Conservation (phyloP, 352 stramenopile genomes). For the Phytophthora citricola region DNA sequence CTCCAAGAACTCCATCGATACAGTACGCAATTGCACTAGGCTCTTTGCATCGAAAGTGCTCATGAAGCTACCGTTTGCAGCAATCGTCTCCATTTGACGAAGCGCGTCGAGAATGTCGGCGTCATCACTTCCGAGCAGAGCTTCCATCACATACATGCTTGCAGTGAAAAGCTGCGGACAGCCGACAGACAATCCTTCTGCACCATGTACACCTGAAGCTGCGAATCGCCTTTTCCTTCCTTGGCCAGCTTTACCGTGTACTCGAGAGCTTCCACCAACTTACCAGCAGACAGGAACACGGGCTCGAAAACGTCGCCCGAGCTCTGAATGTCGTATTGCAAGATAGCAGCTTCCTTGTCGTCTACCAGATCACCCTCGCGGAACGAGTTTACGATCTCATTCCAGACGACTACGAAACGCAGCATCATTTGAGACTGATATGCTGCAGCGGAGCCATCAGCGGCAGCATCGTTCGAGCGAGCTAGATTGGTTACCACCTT, state of each 20-base stretch:
- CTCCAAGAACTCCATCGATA: constrained; percentile 79
- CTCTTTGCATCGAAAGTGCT: constrained; percentile 66
- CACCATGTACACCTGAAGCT: constrained; percentile 70
- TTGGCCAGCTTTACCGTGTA: constrained; percentile 68
- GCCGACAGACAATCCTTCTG: constrained; percentile 75
- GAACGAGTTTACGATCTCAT: constrained; percentile 84
- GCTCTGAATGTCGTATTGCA: constrained; percentile 80
- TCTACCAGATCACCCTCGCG: constrained; percentile 75
- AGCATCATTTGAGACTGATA: constrained; percentile 81
- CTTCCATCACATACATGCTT: constrained; percentile 76
- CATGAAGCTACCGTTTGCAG: constrained; percentile 67
- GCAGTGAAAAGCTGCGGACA: constrained; percentile 82
- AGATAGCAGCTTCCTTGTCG: constrained; percentile 75
- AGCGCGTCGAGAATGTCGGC: constrained; percentile 69
- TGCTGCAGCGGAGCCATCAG: constrained; percentile 47
- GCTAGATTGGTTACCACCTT: constrained; percentile 76
- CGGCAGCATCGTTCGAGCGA: constrained; percentile 61
- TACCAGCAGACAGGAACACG: constrained; percentile 80
- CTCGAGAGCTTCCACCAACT: constrained; percentile 68
- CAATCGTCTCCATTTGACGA: constrained; percentile 71
- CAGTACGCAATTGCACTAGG: constrained; percentile 54
- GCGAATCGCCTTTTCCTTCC: constrained; percentile 72
- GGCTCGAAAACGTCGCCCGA: constrained; percentile 80
- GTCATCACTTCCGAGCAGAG: constrained; percentile 67
- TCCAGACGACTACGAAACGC: constrained; percentile 84